Base-by-base conservation (phyloP, 306 rosid genomes). In the Lathyrus oleraceus region DNA sequence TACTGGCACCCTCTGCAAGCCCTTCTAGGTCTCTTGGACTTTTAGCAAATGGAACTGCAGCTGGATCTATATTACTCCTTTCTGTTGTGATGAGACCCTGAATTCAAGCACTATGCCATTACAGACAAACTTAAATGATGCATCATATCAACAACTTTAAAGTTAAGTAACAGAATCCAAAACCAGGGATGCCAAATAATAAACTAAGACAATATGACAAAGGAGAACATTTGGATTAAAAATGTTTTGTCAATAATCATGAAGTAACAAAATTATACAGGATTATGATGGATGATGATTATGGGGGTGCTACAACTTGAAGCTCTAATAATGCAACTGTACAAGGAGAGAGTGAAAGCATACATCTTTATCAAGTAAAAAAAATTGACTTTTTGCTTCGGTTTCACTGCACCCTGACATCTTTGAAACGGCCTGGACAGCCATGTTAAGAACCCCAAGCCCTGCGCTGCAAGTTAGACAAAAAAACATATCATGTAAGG, bases 81-180 rank as follows among this genome's bases (percentile, higher is more conserved):
- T 89, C 91, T 68, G 81, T 86, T 36, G 99, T 95, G 80, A 95
- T 75, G 32, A 95, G 96, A 76, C 99, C 99, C 99, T 95, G 87
- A 81, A 87, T 53, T 62, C 36, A 67, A 57, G 53, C 47, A 51
- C 48, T 32, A 42, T 23, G 25, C 39, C 43, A 42, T 68, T 42
- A 63, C 35, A 13, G 14, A 21, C 68, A 82, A 39, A 72, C 16
- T 21, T 17, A 23, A 76, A 35, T 44, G 17, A 23, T 74, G 25
- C 5, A 28, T 79, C 40, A 5, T 40, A 62, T 53, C 49, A 67
- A 49, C 15, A 35, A 72, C n/a, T 35, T 42, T 58, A 70, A 40
- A 51, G 51, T 32, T 25, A 52, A 53, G 63, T 61, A 57, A 43
- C 63, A 67, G 28, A 45, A 62, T 67, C 25, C 28, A 70, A 40